Evolutionary conservation across 2,329 filamentous ascomycete species (phyloP).

Genomic region (Ceratocystiopsis brevicomis): DNA sequence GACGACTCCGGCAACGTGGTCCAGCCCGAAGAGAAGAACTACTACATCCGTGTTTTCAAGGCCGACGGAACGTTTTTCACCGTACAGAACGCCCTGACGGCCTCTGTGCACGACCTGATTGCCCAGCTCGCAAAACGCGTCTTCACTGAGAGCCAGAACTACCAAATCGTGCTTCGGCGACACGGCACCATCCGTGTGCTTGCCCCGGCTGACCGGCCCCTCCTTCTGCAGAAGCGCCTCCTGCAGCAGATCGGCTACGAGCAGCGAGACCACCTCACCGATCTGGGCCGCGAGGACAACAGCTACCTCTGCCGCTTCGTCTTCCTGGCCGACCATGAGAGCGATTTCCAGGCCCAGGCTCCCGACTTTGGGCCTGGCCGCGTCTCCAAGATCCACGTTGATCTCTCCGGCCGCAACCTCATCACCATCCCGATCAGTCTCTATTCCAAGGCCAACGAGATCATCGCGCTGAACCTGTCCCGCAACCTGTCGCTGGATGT

Average conservation of each 20-base stretch:
- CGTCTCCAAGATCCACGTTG: slow-evolving; percentile 78
- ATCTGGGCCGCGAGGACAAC: slow-evolving; percentile 90
- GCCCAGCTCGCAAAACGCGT: slow-evolving; percentile 88
- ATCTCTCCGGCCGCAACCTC: slow-evolving; percentile 74
- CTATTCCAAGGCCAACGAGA: slow-evolving; percentile 79
- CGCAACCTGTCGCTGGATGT: slow-evolving; percentile 82
- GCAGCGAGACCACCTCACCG: slow-evolving; percentile 70
- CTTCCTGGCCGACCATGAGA: slow-evolving; percentile 78
- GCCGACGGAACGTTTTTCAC: slow-evolving; percentile 89
- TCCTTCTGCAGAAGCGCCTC: slow-evolving; percentile 79
- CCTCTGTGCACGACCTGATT: slow-evolving; percentile 73
- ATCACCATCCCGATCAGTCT: slow-evolving; percentile 88
- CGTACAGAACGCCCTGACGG: slow-evolving; percentile 64
- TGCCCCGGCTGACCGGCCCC: slow-evolving; percentile 56
- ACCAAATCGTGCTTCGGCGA: slow-evolving; percentile 87
- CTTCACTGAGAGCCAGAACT: slow-evolving; percentile 80
- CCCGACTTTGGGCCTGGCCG: slow-evolving; percentile 69
- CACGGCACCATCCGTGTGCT: slow-evolving; percentile 77
- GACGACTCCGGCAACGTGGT: slow-evolving; percentile 51
- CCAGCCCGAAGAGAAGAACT: slow-evolving; percentile 60
- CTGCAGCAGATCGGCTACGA: slow-evolving; percentile 85
- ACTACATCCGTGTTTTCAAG: slow-evolving; percentile 89
- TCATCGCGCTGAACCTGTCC: slow-evolving; percentile 86
- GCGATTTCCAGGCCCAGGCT: slow-evolving; percentile 52
- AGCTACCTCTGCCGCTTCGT: slow-evolving; percentile 93